Evolutionary conservation across 345 rosid species (phyloP).

Genomic region (Rhodamnia argentea): DNA sequence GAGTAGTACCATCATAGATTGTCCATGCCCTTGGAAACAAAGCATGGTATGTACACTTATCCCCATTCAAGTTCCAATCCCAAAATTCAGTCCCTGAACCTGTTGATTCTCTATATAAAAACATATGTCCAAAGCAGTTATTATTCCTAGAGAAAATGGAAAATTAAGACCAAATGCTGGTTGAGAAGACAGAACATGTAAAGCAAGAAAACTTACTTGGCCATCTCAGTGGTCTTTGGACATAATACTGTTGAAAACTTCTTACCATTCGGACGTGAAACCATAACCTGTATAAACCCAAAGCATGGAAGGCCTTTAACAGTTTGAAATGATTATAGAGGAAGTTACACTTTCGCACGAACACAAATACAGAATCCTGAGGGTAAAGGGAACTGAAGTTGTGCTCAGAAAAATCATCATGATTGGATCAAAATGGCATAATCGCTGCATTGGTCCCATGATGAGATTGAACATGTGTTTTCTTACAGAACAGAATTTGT

Average conservation of each 20-base stretch:
- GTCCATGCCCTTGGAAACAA: slow-evolving; percentile 97
- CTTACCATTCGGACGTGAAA: slow-evolving; percentile 62
- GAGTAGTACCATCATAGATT: slow-evolving; percentile 56
- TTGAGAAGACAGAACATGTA: background rate
- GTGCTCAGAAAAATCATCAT: background rate
- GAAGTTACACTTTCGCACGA: background rate
- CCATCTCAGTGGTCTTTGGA: slow-evolving; percentile 31
- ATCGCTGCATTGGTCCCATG: background rate
- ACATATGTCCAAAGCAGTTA: slow-evolving; percentile 1
- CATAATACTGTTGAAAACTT: slow-evolving; percentile 75
- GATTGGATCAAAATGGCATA: background rate
- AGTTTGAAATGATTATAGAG: background rate
- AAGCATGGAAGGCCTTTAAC: background rate
- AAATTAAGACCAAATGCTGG: background rate
- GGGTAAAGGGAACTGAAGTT: background rate
- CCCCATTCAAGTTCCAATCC: slow-evolving; percentile 92
- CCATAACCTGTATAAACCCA: slow-evolving; percentile 47
- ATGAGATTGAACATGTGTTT: background rate
- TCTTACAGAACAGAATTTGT: background rate
- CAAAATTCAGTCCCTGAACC: slow-evolving; percentile 56
- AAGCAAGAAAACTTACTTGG: slow-evolving; percentile 31
- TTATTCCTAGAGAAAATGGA: background rate
- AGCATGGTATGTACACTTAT: slow-evolving; percentile 83
- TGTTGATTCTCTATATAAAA: slow-evolving; percentile 15
- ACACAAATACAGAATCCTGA: background rate